phyloP scores from a whole-genome alignment of 2,329 filamentous ascomycete genomes.

The Pseudogymnoascus sp. region DNA sequence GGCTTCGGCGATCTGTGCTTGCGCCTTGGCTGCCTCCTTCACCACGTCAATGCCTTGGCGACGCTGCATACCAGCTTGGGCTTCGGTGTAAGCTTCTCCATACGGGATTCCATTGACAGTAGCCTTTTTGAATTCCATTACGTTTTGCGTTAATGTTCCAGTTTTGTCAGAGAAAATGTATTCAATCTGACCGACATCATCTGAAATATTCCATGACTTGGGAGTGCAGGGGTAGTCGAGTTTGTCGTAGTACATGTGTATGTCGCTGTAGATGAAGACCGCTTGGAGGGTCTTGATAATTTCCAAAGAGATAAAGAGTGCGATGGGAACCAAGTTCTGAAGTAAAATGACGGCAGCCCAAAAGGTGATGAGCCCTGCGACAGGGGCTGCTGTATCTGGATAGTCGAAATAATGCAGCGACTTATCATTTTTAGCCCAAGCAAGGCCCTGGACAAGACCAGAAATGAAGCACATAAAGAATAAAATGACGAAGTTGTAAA shows the following conservation, averaged over 20 bases:
- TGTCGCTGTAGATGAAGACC: constrained; percentile 94
- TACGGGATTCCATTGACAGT: constrained; percentile 95
- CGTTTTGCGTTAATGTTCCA: constrained; percentile 81
- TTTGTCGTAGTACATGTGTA: constrained; percentile 93
- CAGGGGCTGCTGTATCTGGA: constrained; percentile 43
- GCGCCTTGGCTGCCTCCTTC: constrained; percentile 64
- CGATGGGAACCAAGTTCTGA: constrained; percentile 98
- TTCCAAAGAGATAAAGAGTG: constrained; percentile 93
- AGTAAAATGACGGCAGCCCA: constrained; percentile 92
- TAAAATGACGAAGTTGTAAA: constrained; percentile 91
- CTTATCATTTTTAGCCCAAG: constrained; percentile 67
- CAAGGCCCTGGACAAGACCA: constrained; percentile 75
- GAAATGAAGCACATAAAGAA: constrained; percentile 82
- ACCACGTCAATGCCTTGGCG: constrained; percentile 81
- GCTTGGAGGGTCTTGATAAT: constrained; percentile 90
- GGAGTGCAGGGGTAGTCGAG: constrained; percentile 93
- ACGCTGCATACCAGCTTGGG: constrained; percentile 92
- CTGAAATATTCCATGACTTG: constrained; percentile 98
- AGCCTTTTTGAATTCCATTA: constrained; percentile 99
- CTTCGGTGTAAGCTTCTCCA: constrained; percentile 95
- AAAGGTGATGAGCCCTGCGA: constrained; percentile 79
- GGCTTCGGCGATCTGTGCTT: constrained; percentile 70
- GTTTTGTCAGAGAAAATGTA: constrained; percentile 98
- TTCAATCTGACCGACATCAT: constrained; percentile 95
- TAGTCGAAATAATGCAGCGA: constrained; percentile 80